Evolutionary conservation across 2,329 filamentous ascomycete species (phyloP).

Genomic region (Onygenales sp.): DNA sequence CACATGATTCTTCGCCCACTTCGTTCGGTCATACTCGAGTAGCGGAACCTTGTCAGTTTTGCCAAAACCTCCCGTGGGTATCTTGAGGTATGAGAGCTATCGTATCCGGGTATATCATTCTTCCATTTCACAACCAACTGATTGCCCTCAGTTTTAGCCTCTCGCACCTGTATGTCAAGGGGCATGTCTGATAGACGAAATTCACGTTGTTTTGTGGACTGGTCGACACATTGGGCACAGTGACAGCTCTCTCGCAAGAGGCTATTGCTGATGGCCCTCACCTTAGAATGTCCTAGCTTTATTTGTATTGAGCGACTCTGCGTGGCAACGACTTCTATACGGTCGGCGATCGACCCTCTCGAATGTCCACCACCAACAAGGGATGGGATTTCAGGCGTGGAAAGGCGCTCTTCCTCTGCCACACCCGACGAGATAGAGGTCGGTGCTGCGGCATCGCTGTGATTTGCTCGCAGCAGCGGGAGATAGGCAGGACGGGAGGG

Average conservation of each 20-base stretch:
- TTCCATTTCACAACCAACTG: conserved; percentile 53
- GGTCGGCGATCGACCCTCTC: no score
- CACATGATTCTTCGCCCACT: conserved; percentile 21
- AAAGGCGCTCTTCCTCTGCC: no score
- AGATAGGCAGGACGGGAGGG: not conserved
- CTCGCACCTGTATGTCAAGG: conserved; percentile 28
- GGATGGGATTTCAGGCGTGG: no score
- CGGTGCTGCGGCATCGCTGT: not conserved
- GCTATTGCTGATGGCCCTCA: not conserved
- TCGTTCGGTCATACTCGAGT: not conserved
- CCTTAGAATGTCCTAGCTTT: no score
- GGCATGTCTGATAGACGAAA: conserved; percentile 60
- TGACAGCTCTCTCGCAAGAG: conserved; percentile 47
- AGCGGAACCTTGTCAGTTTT: not conserved
- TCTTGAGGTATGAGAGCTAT: conserved; percentile 31
- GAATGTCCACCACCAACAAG: no score
- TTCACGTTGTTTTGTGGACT: conserved; percentile 51
- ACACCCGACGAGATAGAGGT: not conserved
- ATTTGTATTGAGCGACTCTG: no score
- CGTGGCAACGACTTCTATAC: no score
- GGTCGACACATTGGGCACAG: conserved; percentile 46
- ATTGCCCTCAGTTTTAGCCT: conserved; percentile 26
- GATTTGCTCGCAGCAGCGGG: not conserved
- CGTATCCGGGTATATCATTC: conserved; percentile 42
- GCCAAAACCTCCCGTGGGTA: conserved; percentile 16